Evolutionary conservation across 1,284 basidiomycete genomes (phyloP).

Genomic region (Leccinum brunneo-olivaceum): DNA sequence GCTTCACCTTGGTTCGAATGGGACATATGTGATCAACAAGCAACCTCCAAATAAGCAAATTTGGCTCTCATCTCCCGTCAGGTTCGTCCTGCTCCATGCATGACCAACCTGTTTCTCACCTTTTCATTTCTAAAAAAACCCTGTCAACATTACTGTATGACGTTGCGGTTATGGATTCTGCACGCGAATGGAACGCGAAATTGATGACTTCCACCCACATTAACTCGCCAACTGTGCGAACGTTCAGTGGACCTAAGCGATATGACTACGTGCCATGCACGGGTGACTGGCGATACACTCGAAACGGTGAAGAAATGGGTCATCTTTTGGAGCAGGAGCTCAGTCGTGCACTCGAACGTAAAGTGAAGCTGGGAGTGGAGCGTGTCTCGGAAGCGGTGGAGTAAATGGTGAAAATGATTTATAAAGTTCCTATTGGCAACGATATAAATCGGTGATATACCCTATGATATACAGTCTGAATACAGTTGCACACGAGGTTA

Average conservation of each 20-base stretch:
- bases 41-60: slow-evolving; percentile 99
- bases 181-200: slow-evolving; percentile 4
- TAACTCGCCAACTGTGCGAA: neutral
- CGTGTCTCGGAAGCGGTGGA: slow-evolving; percentile 20
- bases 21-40: slow-evolving; percentile 99
- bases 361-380: slow-evolving; percentile 30
- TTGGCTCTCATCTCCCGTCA: slow-evolving; percentile 91
- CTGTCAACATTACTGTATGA: slow-evolving; percentile 3
- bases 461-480: slow-evolving; percentile 4
- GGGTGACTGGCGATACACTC: slow-evolving; percentile 73
- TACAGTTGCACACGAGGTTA: neutral
- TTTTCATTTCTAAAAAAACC: slow-evolving; percentile 1
- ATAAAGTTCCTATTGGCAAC: neutral
- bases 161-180: neutral
- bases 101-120: slow-evolving; percentile 5
- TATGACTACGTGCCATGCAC: slow-evolving; percentile 65
- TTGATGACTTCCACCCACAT: slow-evolving; percentile 1
- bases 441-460: slow-evolving; percentile 5
- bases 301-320: slow-evolving; percentile 60
- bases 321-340: slow-evolving; percentile 68
- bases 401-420: slow-evolving; percentile 6
- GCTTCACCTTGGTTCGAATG: slow-evolving; percentile 72
- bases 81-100: slow-evolving; percentile 36
- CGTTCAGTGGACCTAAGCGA: slow-evolving; percentile 77
- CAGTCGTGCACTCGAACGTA: slow-evolving; percentile 31